Evolutionary conservation across 129 eudicot species (phyloP).

Genomic region (carrot (Daucus carota)): DH1_v3.0 NC_030384.2:25591501-25592000

Average conservation of each 20-base stretch:
- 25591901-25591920: neutral
- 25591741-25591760: conserved; percentile 50
- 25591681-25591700: neutral
- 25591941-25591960: conserved; percentile 72
- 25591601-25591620: conserved; percentile 50
- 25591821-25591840: conserved; percentile 47
- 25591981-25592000: conserved; percentile 72
- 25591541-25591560: conserved; percentile 18
- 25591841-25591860: conserved; percentile 59
- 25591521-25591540: conserved; percentile 22
- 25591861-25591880: conserved; percentile 11
- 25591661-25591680: neutral
- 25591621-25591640: conserved; percentile 5
- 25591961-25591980: conserved; percentile 61
- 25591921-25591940: neutral
- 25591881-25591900: neutral
- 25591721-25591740: conserved; percentile 57
- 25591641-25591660: neutral
- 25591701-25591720: conserved; percentile 39
- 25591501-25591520: conserved; percentile 16
- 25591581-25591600: conserved; percentile 32
- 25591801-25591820: conserved; percentile 47
- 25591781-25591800: conserved; percentile 55
- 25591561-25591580: conserved; percentile 17
- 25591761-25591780: conserved; percentile 54